A percentile compares a stretch with the other conserved stretches of the same genome.
Evolutionary conservation across 257 asterid species (phyloP).

Genomic region (Paraleonurus japonicus): DNA sequence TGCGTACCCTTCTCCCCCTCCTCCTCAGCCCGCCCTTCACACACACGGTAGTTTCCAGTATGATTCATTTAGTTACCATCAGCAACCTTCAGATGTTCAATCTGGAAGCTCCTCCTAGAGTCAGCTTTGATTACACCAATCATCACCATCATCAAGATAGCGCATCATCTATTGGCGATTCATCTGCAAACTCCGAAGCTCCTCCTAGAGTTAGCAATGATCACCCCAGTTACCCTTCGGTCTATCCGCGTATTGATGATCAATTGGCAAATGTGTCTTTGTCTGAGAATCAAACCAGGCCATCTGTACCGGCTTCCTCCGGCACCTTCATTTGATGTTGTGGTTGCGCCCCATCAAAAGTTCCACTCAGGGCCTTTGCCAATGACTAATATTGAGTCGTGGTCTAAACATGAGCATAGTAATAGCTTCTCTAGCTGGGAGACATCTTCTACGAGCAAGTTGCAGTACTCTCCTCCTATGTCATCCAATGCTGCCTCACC

Average conservation of each 20-base stretch:
- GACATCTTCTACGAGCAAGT: conserved; percentile 31
- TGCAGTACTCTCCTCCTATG: conserved; percentile 28
- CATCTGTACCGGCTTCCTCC: conserved; percentile 54
- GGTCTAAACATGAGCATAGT: conserved; percentile 43
- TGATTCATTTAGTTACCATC: conserved; percentile 43
- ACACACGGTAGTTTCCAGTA: conserved; percentile 49
- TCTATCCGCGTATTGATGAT: conserved; percentile 73
- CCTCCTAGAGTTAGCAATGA: conserved; percentile 22
- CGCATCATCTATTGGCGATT: conserved; percentile 34
- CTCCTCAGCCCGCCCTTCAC: conserved; percentile 38
- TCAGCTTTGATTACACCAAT: conserved; percentile 23
- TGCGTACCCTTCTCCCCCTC: conserved; percentile 47
- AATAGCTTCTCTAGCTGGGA: conserved; percentile 59
- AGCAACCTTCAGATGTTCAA: conserved; percentile 43
- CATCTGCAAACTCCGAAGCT: conserved; percentile 31
- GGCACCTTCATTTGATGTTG: conserved; percentile 40
- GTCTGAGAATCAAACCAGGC: conserved; percentile 38
- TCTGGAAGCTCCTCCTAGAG: conserved; percentile 39
- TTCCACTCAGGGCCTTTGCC: conserved; percentile 64
- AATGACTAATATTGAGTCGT: conserved; percentile 36
- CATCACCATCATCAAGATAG: conserved; percentile 44
- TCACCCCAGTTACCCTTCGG: conserved; percentile 39
- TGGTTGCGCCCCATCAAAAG: conserved; percentile 32
- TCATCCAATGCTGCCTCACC: conserved; percentile 29
- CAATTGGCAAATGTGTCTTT: conserved; percentile 53